A percentile compares a stretch with the other conserved stretches of the same genome.
These are phyloP conservation scores for Marsdenia floribunda DNA, from an alignment of 257 asterid species.

Conservation along the genomic window DNA sequence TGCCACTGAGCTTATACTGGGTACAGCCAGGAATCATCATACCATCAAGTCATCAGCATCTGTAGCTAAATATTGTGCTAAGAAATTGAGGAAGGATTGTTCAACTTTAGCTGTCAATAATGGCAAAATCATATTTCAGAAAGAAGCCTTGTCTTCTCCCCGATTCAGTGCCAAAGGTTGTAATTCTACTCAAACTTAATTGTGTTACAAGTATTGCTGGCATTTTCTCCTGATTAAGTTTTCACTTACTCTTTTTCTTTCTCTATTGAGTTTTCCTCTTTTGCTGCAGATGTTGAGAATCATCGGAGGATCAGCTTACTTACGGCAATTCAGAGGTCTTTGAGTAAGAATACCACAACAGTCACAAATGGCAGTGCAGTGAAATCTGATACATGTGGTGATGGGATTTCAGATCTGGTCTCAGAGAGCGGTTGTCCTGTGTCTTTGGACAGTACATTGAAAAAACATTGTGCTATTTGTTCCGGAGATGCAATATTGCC, in stretches of 20 bases:
- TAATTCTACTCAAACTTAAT: slow-evolving; percentile 4
- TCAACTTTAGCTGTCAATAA: slow-evolving; percentile 69
- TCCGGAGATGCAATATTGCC: slow-evolving; percentile 24
- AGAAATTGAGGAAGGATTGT: slow-evolving; percentile 61
- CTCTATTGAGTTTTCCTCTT: slow-evolving; percentile 2
- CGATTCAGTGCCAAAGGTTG: slow-evolving; percentile 50
- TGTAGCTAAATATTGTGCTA: slow-evolving; percentile 84
- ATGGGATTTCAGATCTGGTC: slow-evolving; percentile 34
- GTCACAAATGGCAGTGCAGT: slow-evolving; percentile 28
- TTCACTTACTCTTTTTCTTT: slow-evolving; percentile 8
- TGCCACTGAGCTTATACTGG: slow-evolving; percentile 71
- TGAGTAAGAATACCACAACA: slow-evolving; percentile 54
- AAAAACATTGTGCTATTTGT: slow-evolving; percentile 61
- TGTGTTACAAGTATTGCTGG: slow-evolving; percentile 7
- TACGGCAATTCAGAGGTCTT: slow-evolving; percentile 62
- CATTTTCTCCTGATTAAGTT: slow-evolving; percentile 3
- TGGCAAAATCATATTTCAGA: slow-evolving; percentile 66
- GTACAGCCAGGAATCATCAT: slow-evolving; percentile 63
- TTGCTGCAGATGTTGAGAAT: slow-evolving; percentile 52
- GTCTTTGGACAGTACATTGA: slow-evolving; percentile 16
- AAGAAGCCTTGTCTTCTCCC: slow-evolving; percentile 40
- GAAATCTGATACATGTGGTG: slow-evolving; percentile 35
- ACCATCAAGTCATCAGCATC: slow-evolving; percentile 61
- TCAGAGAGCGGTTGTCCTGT: slow-evolving; percentile 18
- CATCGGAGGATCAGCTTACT: slow-evolving; percentile 50